phyloP scores from a whole-genome alignment of 331 rosid species.

The Malus hybrid region DNA sequence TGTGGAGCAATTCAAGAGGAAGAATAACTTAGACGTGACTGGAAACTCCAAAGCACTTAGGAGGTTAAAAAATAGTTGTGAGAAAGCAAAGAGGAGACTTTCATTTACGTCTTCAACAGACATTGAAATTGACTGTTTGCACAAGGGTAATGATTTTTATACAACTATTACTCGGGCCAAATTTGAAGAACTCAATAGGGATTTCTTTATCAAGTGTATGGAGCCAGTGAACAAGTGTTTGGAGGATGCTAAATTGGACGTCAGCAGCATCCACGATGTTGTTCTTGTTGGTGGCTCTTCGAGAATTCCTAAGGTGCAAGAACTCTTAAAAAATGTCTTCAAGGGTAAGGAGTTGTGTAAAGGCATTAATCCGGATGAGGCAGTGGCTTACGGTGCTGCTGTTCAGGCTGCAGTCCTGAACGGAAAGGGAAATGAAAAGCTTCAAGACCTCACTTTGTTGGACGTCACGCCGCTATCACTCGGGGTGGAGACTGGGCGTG shows the following conservation, averaged over 20 bases:
- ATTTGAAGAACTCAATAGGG: constrained; percentile 16
- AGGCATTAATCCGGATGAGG: constrained; percentile 55
- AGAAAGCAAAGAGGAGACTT: not conserved
- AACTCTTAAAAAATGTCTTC: constrained; percentile 41
- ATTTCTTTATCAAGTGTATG: constrained; percentile 16
- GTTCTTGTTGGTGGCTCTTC: constrained; percentile 64
- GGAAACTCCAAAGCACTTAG: constrained; percentile 26
- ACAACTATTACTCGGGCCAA: not conserved
- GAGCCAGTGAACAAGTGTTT: constrained; percentile 15
- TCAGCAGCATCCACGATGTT: constrained; percentile 25
- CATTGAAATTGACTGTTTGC: not conserved
- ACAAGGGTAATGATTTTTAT: not conserved
- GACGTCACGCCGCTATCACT: not conserved
- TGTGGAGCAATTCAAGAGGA: constrained; percentile 26
- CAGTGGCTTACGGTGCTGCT: constrained; percentile 4
- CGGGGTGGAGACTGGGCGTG: not conserved
- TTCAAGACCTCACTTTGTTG: not conserved
- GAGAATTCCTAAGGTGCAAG: constrained; percentile 55
- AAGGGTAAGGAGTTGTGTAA: constrained; percentile 51
- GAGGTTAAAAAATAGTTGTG: not conserved
- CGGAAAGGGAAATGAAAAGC: not conserved
- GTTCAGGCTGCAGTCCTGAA: not conserved
- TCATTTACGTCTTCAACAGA: not conserved
- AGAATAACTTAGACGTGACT: constrained; percentile 26
- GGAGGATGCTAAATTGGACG: constrained; percentile 13